Evolutionary conservation across 2,329 filamentous ascomycete genomes (phyloP), one percentile per base, ranked within the genome.

Genomic region (Raffaelea albimanens): DNA sequence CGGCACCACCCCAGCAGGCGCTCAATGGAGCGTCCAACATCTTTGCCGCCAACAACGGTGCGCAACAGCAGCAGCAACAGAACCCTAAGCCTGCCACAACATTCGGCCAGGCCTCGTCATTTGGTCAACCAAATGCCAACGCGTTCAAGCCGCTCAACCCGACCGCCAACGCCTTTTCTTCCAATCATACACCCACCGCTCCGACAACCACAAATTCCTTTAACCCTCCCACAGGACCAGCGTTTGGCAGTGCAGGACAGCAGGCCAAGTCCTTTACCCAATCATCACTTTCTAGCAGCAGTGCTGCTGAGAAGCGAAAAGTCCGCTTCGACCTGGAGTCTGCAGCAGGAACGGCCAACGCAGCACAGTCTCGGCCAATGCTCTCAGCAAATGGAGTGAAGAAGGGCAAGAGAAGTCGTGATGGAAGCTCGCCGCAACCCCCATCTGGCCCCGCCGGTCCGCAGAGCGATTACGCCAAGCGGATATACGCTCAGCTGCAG

Each of bases 401-500:
- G 25, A 25, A 43, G 21, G 16, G 7, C 34, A 38, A 38, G 18
- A 19, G 34, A 38, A 16, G 16, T 5, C 10, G 31, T 9, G 20
- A 46, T 11, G 39, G 25, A 7, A 29, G 25, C 25, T 29, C 25
- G 25, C 25, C 29, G 9, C 18, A 18, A 4, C n/a, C 44, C 14
- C 23, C 4, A 5, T 16, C 34, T 23, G 19, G 23, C 13, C 13
- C 31, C 25, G 39, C 5, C 39, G 36, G 21, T 3, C 46, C 53
- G 3, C 52, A 50, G 34, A 50, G 38, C 45, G 55, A 61, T 20
- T 72, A 70, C 53, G 73, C 76, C 10, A 67, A 63, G 46, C 72
- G 68, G 49, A 76, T 83, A 25, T 66, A 71, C 50, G 63, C 67
- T 9, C 73, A 74, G 50, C 63, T 83, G 2, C 65, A 66, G n/a